Evolutionary conservation across 148 eudicot genomes (phyloP).

Genomic region (Rhododendron ovatum): DNA sequence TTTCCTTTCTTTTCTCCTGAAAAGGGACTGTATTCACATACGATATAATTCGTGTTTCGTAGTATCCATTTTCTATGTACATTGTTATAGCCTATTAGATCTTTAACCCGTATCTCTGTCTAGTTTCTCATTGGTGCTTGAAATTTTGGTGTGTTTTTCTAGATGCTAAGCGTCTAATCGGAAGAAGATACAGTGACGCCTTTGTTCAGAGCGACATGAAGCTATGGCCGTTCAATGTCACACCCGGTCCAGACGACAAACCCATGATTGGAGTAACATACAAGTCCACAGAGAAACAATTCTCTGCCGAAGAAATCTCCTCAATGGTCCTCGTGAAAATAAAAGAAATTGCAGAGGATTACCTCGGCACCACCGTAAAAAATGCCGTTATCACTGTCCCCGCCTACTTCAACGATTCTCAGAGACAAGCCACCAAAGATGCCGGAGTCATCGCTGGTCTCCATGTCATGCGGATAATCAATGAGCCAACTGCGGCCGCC

Average conservation of each 20-base stretch:
- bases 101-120: not conserved
- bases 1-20: too few relatives aligned
- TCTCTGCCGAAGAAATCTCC: constrained; percentile 3
- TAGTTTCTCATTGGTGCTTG: not conserved
- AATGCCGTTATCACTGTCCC: not conserved
- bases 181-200: not conserved
- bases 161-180: constrained; percentile 5
- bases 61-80: not conserved
- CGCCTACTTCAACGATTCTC: too few relatives aligned
- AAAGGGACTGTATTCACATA: not conserved
- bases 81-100: not conserved
- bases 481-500: too few relatives aligned
- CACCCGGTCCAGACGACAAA: not conserved
- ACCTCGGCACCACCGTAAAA: not conserved
- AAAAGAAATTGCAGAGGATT: not conserved
- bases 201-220: not conserved
- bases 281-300: not conserved
- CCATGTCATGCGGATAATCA: too few relatives aligned
- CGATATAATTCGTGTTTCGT: not conserved
- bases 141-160: not conserved
- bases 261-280: not conserved
- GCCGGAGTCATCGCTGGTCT: too few relatives aligned
- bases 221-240: not conserved
- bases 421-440: too few relatives aligned
- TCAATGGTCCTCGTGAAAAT: not conserved